Conservation (phyloP, 1,139 yeast species). For the Kodamaea arcana region DNA sequence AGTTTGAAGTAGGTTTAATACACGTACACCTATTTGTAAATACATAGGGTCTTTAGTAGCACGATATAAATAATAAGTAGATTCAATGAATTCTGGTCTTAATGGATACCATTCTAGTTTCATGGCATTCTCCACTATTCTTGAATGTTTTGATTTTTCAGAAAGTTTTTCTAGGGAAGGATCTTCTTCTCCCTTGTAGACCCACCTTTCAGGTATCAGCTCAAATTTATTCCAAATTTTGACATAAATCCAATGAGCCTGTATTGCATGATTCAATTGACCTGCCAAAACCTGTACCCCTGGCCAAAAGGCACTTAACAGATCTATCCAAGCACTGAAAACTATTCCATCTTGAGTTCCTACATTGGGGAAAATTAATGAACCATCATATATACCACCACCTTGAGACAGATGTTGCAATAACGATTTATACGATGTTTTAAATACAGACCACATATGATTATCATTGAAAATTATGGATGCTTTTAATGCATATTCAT, state of each 20-base stretch:
- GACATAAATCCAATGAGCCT: slow-evolving; percentile 59
- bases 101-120: slow-evolving; percentile 87
- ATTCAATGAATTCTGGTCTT: slow-evolving; percentile 87
- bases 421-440: slow-evolving; percentile 56
- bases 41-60: slow-evolving; percentile 88
- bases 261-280: slow-evolving; percentile 60
- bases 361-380: slow-evolving; percentile 62
- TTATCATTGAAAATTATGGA: slow-evolving; percentile 70
- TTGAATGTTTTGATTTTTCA: slow-evolving; percentile 1
- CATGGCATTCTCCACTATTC: slow-evolving; percentile 28
- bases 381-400: slow-evolving; percentile 35
- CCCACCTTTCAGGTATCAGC: slow-evolving; percentile 88
- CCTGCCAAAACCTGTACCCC: slow-evolving; percentile 82
- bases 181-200: slow-evolving; percentile 21
- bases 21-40: slow-evolving; percentile 65
- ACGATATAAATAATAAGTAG: slow-evolving; percentile 76
- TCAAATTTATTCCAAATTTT: slow-evolving; percentile 81
- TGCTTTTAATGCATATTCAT: slow-evolving; percentile 81
- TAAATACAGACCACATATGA: slow-evolving; percentile 57
- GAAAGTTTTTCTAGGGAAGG: slow-evolving; percentile 3
- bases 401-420: slow-evolving; percentile 40
- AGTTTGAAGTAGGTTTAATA: slow-evolving; percentile 51
- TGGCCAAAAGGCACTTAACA: slow-evolving; percentile 84
- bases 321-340: slow-evolving; percentile 72
- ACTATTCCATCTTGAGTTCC: slow-evolving; percentile 49